These are phyloP conservation scores for Gamsiella multidivaricata DNA, from an alignment of 192 early-diverging fungal genomes.

Conservation along the genomic window DNA sequence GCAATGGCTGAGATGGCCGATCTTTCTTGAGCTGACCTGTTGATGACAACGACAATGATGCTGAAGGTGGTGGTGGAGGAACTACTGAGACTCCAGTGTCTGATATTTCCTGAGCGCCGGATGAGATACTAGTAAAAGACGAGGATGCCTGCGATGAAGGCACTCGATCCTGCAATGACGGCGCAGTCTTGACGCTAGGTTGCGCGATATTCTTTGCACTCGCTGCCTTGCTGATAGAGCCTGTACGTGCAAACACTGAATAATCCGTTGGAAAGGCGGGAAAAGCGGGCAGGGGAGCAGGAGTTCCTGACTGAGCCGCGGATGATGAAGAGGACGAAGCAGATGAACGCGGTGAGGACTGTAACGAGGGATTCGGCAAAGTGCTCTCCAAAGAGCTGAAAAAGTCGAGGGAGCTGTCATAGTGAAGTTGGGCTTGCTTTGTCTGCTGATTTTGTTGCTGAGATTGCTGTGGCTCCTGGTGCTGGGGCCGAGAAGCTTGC, in stretches of 20 bases:
- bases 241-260: slow-evolving; percentile 14
- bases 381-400: slow-evolving; percentile 29
- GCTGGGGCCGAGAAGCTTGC: neutral
- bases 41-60: too few relatives aligned
- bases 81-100: neutral
- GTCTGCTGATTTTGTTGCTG: slow-evolving; percentile 12
- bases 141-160: neutral
- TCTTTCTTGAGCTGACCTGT: too few relatives aligned
- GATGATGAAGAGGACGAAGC: slow-evolving; percentile 2
- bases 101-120: neutral
- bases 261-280: slow-evolving; percentile 7
- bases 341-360: slow-evolving; percentile 3
- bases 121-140: neutral
- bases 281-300: slow-evolving; percentile 3
- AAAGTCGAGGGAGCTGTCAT: slow-evolving; percentile 30
- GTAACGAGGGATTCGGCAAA: neutral
- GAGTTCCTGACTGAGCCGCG: neutral
- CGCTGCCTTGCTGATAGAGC: neutral
- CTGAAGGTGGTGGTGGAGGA: neutral
- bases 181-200: neutral
- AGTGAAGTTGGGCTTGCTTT: slow-evolving; percentile 11
- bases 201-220: neutral
- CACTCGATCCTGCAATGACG: neutral
- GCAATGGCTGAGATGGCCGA: too few relatives aligned
- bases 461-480: neutral